These are phyloP conservation scores for Striga asiatica DNA, from an alignment of 257 asterid genomes.

Conservation along the genomic window DNA sequence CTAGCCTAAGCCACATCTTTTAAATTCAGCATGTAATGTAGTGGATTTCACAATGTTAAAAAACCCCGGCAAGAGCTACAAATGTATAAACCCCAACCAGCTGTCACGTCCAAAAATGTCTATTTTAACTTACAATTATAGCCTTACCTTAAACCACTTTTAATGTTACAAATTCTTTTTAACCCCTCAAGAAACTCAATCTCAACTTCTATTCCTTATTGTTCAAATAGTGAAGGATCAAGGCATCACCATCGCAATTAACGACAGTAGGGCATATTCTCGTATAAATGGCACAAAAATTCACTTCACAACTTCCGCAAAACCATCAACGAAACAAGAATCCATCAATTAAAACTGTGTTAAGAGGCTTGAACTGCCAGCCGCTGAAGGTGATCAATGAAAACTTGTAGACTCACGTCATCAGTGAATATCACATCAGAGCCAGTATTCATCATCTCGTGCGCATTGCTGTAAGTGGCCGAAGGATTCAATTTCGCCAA, in stretches of 20 bases:
- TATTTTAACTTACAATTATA: slow-evolving; percentile 28
- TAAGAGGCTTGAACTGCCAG: slow-evolving; percentile 89
- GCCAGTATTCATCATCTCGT: slow-evolving; percentile 81
- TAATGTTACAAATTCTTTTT: slow-evolving; percentile 32
- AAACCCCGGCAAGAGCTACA: not conserved
- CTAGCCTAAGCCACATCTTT: not conserved
- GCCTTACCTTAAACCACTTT: slow-evolving; percentile 16
- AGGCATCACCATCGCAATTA: slow-evolving; percentile 14
- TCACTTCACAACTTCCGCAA: not conserved
- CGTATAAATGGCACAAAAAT: slow-evolving; percentile 8
- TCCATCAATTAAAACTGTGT: no score
- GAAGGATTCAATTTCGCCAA: slow-evolving; percentile 97
- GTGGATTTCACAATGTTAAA: slow-evolving; percentile 8
- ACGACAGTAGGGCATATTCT: slow-evolving; percentile 10
- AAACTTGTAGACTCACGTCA: slow-evolving; percentile 88
- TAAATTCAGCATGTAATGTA: not conserved
- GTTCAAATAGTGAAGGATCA: no score
- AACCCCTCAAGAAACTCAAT: not conserved
- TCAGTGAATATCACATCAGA: slow-evolving; percentile 88
- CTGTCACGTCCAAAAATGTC: slow-evolving; percentile 16
- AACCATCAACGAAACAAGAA: not conserved
- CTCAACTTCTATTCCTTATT: slow-evolving; percentile 11
- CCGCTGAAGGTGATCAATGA: slow-evolving; percentile 90
- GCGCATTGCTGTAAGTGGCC: slow-evolving; percentile 76
- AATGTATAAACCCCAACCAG: slow-evolving; percentile 12